These are phyloP conservation scores for Conidiobolus incongruus DNA, from an alignment of 371 early-diverging fungal species.

Conservation along the genomic window DNA sequence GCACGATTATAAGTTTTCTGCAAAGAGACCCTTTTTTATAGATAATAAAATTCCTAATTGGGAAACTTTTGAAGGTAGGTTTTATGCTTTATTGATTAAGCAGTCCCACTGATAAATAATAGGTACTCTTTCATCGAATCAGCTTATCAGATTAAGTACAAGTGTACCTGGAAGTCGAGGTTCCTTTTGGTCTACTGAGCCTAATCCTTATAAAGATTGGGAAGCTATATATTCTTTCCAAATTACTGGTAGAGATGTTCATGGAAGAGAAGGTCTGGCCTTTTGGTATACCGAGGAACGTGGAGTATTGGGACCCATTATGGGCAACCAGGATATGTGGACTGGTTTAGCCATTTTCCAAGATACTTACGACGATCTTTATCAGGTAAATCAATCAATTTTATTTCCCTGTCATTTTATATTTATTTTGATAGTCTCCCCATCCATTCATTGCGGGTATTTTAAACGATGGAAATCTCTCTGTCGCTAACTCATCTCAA, in stretches of 20 bases:
- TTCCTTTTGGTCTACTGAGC: conserved; percentile 34
- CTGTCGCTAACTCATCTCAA: conserved; percentile 14
- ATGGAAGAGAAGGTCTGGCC: conserved; percentile 65
- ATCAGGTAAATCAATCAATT: conserved; percentile 13
- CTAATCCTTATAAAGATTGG: conserved; percentile 54
- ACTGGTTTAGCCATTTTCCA: conserved; percentile 40
- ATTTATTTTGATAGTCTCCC: conserved; percentile 6
- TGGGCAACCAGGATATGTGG: conserved; percentile 48
- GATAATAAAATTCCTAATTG: neutral
- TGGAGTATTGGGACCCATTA: conserved; percentile 32
- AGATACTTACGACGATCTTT: conserved; percentile 31
- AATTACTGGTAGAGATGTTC: conserved; percentile 29
- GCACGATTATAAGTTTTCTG: neutral
- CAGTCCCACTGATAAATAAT: neutral
- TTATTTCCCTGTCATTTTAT: neutral
- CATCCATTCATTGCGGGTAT: conserved; percentile 38
- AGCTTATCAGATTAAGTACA: conserved; percentile 43
- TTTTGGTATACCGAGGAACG: conserved; percentile 62
- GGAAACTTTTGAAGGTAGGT: neutral
- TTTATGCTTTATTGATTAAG: neutral
- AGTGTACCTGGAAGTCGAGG: conserved; percentile 39
- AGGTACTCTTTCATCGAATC: conserved; percentile 27
- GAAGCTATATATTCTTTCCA: conserved; percentile 38
- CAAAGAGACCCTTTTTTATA: neutral
- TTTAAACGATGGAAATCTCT: conserved; percentile 37